Evolutionary conservation across 139 green algal species (phyloP).

Genomic region (Ostreobium quekettii): DNA sequence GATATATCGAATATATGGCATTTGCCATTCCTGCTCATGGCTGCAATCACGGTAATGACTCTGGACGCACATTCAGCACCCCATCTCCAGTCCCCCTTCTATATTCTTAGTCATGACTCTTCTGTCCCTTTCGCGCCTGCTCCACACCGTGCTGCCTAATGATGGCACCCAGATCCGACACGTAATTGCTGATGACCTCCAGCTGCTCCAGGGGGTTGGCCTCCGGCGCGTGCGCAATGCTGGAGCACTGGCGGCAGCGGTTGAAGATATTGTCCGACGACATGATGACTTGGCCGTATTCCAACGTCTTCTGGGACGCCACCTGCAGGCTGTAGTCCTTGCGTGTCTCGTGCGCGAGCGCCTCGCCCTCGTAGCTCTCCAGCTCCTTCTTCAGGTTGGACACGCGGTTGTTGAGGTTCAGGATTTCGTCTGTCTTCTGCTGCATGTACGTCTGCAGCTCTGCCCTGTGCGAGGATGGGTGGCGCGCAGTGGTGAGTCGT

Average conservation of each 20-base stretch:
- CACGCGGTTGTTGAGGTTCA: constrained; percentile 77
- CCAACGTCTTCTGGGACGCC: constrained; percentile 58
- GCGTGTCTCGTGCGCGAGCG: constrained; percentile 44
- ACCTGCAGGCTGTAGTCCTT: constrained; percentile 61
- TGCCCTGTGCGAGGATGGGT: too few relatives aligned
- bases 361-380: constrained; percentile 56
- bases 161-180: constrained; percentile 62
- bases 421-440: constrained; percentile 65
- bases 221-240: constrained; percentile 52
- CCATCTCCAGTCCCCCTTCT: too few relatives aligned
- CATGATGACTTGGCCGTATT: constrained; percentile 78
- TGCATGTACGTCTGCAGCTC: constrained; percentile 39
- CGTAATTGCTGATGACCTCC: constrained; percentile 73
- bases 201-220: constrained; percentile 69
- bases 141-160: constrained; percentile 32
- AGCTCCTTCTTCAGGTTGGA: constrained; percentile 70
- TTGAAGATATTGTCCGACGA: constrained; percentile 78
- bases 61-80: too few relatives aligned
- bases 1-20: too few relatives aligned
- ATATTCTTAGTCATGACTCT: too few relatives aligned
- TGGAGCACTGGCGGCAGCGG: constrained; percentile 31
- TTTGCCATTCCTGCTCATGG: too few relatives aligned
- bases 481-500: too few relatives aligned
- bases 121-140: too few relatives aligned
- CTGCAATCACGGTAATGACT: too few relatives aligned